phyloP scores from a whole-genome alignment of 1,139 yeast species.

The Geotrichum macrosporum region DNA sequence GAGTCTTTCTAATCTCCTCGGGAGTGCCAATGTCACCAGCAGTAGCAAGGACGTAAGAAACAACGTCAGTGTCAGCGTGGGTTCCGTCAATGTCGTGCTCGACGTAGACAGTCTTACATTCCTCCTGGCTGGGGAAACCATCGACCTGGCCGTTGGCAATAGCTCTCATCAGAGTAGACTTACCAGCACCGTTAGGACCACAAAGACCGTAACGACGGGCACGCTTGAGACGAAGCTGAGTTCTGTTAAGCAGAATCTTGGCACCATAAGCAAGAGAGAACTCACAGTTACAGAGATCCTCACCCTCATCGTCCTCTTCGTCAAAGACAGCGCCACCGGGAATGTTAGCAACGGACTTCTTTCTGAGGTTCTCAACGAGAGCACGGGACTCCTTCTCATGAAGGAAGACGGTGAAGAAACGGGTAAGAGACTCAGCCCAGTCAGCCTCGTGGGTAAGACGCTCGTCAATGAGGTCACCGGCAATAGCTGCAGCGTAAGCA shows the following conservation, averaged over 20 bases:
- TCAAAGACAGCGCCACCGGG: conserved; percentile 94
- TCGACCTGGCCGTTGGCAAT: conserved; percentile 99
- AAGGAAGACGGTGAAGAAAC: conserved; percentile 92
- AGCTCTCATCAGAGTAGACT: conserved; percentile 99
- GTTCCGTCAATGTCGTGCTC: conserved; percentile 99
- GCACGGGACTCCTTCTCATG: conserved; percentile 91
- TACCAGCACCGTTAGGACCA: conserved; percentile 99
- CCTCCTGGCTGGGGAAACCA: conserved; percentile 99
- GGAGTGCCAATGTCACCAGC: conserved; percentile 57
- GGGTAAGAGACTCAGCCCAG: conserved; percentile 85
- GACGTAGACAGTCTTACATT: conserved; percentile 97
- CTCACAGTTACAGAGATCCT: conserved; percentile 99
- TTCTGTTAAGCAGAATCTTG: conserved; percentile 97
- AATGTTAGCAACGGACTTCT: conserved; percentile 94
- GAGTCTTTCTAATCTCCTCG: conserved; percentile 60
- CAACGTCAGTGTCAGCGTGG: conserved; percentile 90
- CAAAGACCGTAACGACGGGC: conserved; percentile 99
- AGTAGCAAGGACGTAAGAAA: conserved; percentile 83
- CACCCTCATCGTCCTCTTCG: conserved; percentile 99
- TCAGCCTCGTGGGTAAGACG: conserved; percentile 89
- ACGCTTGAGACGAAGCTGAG: conserved; percentile 98
- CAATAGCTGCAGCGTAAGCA: conserved; percentile 87
- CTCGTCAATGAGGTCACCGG: conserved; percentile 98
- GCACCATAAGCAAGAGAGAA: conserved; percentile 99
- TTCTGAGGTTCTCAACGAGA: conserved; percentile 90